These are phyloP conservation scores for Orychophragmus violaceus DNA, from an alignment of 345 rosid species.

Conservation along the genomic window DNA sequence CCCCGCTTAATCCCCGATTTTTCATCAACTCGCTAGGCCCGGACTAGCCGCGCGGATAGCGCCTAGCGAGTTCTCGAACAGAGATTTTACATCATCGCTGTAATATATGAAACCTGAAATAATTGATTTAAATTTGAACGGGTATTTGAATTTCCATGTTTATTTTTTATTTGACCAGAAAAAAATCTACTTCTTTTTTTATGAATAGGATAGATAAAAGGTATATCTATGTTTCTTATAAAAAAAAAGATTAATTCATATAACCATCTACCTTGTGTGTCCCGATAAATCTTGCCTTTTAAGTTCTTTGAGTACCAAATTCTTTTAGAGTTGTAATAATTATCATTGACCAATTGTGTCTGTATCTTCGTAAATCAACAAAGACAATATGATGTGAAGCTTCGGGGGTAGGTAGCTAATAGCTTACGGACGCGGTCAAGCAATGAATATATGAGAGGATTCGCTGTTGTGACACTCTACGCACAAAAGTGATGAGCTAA, in stretches of 20 bases:
- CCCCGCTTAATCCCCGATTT: too few relatives aligned
- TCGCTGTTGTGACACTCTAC: background rate
- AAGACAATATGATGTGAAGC: conserved; percentile 13
- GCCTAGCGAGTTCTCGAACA: too few relatives aligned
- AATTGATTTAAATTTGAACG: too few relatives aligned
- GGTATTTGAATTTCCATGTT: too few relatives aligned
- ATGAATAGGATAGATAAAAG: background rate
- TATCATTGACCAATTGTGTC: conserved; percentile 17
- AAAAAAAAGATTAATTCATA: background rate
- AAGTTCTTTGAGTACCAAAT: conserved; percentile 24
- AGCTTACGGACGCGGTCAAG: conserved; percentile 1
- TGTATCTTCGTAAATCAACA: background rate
- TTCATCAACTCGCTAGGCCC: too few relatives aligned
- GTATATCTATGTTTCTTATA: background rate
- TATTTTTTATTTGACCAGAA: too few relatives aligned
- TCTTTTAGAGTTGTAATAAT: conserved; percentile 12
- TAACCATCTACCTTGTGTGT: conserved; percentile 1
- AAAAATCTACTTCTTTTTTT: background rate
- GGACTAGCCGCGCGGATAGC: too few relatives aligned
- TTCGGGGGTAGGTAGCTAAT: background rate
- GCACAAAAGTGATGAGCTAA: background rate
- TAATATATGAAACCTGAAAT: too few relatives aligned
- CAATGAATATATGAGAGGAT: background rate
- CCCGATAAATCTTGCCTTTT: conserved; percentile 20
- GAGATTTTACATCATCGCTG: too few relatives aligned